Evolutionary conservation across 169 alveolate genomes (phyloP), one percentile per base, ranked within the genome.

Genomic region (Ichthyophthirius multifiliis): DNA sequence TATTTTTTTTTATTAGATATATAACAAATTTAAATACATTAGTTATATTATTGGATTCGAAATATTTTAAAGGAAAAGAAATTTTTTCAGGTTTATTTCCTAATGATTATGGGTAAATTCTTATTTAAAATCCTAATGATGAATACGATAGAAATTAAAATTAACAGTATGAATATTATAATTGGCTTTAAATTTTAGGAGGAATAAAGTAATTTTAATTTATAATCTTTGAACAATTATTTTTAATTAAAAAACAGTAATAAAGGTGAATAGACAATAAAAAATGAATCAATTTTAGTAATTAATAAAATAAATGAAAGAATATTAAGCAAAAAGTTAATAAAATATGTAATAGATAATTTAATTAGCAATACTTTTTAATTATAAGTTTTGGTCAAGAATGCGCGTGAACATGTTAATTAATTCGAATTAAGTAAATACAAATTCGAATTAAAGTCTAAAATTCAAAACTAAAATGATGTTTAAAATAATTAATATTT

Each of bases 141-240:
- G 71, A 55, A 23, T 55, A 55, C 18, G 71, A 55, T 55, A 55
- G 31, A 27, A 55, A 55, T 55, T 27, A 27, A 16, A 55, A 55
- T 27, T 55, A 55, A 23, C 13, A 55, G 31, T 55, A 55, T 7
- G 71, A 55, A 55, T 55, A 27, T 23, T 55, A 55, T 27, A 55
- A 55, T 27, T 55, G 71, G 71, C 71, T 55, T 7, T n/a, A 55
- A 55, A 27, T 55, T 18, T 27, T 55, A 23, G 71, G 71, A 55
- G 71, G 71, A 55, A 23, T 55, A 3, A 55, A 55, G 71, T 55
- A 55, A 55, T 3, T 15, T 10, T 48, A 27, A 13, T n/a, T 20
- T 20, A 13, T 18, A 48, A 13, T 48, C 7, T 9, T 15, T 7
- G 6, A 18, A 5, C 20, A 7, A 16, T 46, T 16, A 12, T 12